Evolutionary conservation across 495 filamentous ascomycete genomes (phyloP), one percentile per base, ranked within the genome.

Genomic region (Aspergillus avenaceus): DNA sequence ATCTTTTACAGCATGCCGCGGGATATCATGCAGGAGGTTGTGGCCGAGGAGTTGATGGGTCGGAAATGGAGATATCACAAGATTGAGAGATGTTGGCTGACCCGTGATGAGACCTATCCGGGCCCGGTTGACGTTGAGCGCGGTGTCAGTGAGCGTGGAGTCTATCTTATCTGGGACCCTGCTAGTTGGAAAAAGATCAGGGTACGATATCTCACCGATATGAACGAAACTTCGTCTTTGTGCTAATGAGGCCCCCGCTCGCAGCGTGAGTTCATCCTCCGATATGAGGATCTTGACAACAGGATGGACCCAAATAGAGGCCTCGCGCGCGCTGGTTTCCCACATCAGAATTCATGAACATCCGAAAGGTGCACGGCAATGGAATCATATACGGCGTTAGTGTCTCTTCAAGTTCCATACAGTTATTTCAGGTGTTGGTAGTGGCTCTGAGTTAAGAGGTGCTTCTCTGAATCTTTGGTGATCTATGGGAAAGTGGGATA

Each of bases 1-100:
- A 93, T 97, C 53, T 97, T 97, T 75, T 97, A 95, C 72, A 89
- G 84, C 68, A 86, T 87, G 69, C 88, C 90, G 2, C 73, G 83
- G 26, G 90, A 95, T 61, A 76, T 87, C 51, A 81, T 90, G 68
- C 91, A 97, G 66, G 86, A 95, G 53, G 67, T 90, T 52, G 91
- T 87, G 8, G 90, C 90, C 2, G 73, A 81, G 31, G 90, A 97
- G 65, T 75, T 97, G 77, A 80, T 77, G 65, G 81, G 78, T 44
- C 87, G 91, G 43, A 91, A 91, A 64, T 97, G 91, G 91, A 76
- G 91, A 52, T 97, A 90, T 75, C 90, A 97, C 65, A 96, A 91
- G 72, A 82, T 88, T 46, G 75, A 91, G 45, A 83, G 87, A 53
- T 81, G 91, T 54, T 97, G 91, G 91, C 73, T 97, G 60, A 95